Evolutionary conservation across 768 basidiomycete species (phyloP).

Genomic region (Suillus subluteus): DNA sequence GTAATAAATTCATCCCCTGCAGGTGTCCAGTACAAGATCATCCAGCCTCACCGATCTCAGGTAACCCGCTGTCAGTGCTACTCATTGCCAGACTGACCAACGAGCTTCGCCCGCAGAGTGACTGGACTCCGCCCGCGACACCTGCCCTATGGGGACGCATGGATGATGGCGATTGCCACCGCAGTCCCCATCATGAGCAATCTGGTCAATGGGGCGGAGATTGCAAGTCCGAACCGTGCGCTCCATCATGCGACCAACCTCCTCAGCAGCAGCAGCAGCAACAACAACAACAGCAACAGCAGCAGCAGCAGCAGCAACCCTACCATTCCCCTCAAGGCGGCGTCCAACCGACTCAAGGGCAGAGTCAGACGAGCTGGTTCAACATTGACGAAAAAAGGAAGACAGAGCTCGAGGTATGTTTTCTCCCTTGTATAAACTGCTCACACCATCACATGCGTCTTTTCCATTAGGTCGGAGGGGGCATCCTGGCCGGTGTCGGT

Average conservation of each 20-base stretch:
- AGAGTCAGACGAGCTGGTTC: slow-evolving; percentile 54
- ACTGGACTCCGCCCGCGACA: slow-evolving; percentile 66
- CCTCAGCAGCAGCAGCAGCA: slow-evolving; percentile 30
- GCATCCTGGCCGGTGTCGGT: slow-evolving; percentile 57
- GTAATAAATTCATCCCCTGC: slow-evolving; percentile 19
- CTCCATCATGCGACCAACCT: slow-evolving; percentile 11
- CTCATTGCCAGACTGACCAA: slow-evolving; percentile 14
- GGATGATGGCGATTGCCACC: slow-evolving; percentile 34
- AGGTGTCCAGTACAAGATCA: slow-evolving; percentile 65
- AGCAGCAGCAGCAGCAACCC: slow-evolving; percentile 32
- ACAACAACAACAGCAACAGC: slow-evolving; percentile 29
- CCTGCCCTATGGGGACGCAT: slow-evolving; percentile 73
- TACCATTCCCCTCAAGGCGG: slow-evolving; percentile 28
- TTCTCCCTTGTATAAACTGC: background rate
- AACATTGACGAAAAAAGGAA: slow-evolving; percentile 58
- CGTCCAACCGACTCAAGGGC: slow-evolving; percentile 40
- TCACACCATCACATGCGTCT: slow-evolving; percentile 3
- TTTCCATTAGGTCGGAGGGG: slow-evolving; percentile 60
- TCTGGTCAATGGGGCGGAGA: slow-evolving; percentile 25
- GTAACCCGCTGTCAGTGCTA: slow-evolving; percentile 34
- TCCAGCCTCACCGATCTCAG: slow-evolving; percentile 74
- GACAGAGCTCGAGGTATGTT: slow-evolving; percentile 56
- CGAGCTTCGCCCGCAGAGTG: slow-evolving; percentile 42
- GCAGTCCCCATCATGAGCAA: slow-evolving; percentile 22
- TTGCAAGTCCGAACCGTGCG: slow-evolving; percentile 10